Percentiles rank a stretch among this genome's conserved stretches.
Evolutionary conservation across 768 basidiomycete genomes (phyloP).

Genomic region (Aureoboletus auriporus): DNA sequence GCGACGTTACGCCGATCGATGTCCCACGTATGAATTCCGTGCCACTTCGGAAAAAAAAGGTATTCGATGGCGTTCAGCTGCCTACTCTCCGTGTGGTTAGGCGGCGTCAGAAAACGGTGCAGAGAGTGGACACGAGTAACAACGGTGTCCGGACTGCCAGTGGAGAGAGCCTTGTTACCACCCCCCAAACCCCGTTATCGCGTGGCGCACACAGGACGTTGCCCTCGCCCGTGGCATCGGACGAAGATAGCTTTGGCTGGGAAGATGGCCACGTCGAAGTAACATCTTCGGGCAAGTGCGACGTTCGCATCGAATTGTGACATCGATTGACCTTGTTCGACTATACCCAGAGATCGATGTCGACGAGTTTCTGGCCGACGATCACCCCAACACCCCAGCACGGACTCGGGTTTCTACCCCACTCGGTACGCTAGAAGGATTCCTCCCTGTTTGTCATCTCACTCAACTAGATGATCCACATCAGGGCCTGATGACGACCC

Average conservation of each 20-base stretch:
- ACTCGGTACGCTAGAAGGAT: conserved; percentile 8
- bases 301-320: not conserved
- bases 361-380: conserved; percentile 17
- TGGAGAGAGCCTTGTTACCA: not conserved
- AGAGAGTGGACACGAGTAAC: not conserved
- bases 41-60: conserved; percentile 17
- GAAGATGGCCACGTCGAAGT: conserved; percentile 21
- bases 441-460: not conserved
- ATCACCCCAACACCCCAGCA: conserved; percentile 7
- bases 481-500: conserved; percentile 1
- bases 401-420: not conserved
- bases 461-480: not conserved
- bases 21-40: conserved; percentile 21
- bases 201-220: not conserved
- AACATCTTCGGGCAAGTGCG: conserved; percentile 19
- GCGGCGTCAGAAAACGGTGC: conserved; percentile 7
- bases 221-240: conserved; percentile 7
- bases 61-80: conserved; percentile 31
- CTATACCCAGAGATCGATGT: conserved; percentile 17
- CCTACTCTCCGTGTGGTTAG: conserved; percentile 18
- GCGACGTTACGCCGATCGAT: conserved; percentile 16
- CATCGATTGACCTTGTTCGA: not conserved
- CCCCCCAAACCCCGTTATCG: not conserved
- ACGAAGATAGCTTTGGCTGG: conserved; percentile 30
- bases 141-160: not conserved